A percentile compares a stretch with the other conserved stretches of the same genome.
Evolutionary conservation across 768 basidiomycete species (phyloP).

Genomic region (Omphalotus guepiniiformis): DNA sequence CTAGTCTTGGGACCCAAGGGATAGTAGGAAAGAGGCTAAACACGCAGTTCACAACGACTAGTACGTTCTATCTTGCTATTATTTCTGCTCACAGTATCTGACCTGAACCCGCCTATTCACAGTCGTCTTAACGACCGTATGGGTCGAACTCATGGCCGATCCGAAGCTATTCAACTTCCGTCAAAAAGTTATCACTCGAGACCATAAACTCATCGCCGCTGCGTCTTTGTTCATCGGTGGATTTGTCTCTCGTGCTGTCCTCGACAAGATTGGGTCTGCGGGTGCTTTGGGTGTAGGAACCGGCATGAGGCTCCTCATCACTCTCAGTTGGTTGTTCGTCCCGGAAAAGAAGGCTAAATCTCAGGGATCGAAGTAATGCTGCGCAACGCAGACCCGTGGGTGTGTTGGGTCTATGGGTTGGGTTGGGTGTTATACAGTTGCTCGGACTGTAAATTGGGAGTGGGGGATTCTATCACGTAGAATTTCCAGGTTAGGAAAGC

Average conservation of each 20-base stretch:
- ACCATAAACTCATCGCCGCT: slow-evolving; percentile 69
- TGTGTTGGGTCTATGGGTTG: too few species aligned
- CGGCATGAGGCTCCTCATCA: slow-evolving; percentile 57
- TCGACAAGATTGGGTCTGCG: slow-evolving; percentile 56
- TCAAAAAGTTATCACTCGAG: slow-evolving; percentile 52
- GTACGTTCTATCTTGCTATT: slow-evolving; percentile 33
- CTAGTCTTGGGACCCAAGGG: slow-evolving; percentile 80
- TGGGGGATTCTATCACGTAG: too few species aligned
- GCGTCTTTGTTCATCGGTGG: slow-evolving; percentile 72
- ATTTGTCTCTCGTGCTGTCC: slow-evolving; percentile 57
- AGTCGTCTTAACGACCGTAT: slow-evolving; percentile 84
- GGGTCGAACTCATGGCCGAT: slow-evolving; percentile 86
- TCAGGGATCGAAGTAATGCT: background rate
- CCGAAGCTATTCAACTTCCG: slow-evolving; percentile 64
- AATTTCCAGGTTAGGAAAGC: too few species aligned
- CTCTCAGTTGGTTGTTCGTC: slow-evolving; percentile 63
- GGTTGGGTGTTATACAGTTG: too few species aligned
- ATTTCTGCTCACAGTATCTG: background rate
- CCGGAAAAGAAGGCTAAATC: slow-evolving; percentile 32
- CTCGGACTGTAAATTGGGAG: too few species aligned
- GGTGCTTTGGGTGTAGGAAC: slow-evolving; percentile 64
- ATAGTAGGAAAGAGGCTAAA: slow-evolving; percentile 79
- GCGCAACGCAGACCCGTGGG: too few species aligned
- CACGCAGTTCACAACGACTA: slow-evolving; percentile 75
- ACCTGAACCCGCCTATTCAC: slow-evolving; percentile 3